Evolutionary conservation across 2,329 filamentous ascomycete genomes (phyloP).

Genomic region (Verruconis gallopava): DNA sequence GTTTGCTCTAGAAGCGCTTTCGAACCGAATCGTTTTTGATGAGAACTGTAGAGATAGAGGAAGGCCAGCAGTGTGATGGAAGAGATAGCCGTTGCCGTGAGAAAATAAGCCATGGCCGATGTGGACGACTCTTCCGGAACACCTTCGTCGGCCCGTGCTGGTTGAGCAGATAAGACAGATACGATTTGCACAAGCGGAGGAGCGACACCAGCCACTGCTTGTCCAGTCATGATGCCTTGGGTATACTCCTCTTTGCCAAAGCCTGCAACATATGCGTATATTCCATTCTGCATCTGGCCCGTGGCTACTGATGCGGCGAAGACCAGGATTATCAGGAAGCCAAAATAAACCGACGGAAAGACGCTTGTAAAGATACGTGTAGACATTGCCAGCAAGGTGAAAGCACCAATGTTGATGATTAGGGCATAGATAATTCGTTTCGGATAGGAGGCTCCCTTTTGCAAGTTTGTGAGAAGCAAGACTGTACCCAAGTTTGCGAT

Average conservation of each 20-base stretch:
- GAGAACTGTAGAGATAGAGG: slow-evolving; percentile 53
- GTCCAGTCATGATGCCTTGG: slow-evolving; percentile 90
- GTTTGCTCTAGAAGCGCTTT: slow-evolving; percentile 9
- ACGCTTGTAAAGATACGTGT: slow-evolving; percentile 54
- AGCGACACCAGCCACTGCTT: slow-evolving; percentile 81
- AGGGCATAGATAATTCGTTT: slow-evolving; percentile 71
- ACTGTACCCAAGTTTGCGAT: slow-evolving; percentile 67
- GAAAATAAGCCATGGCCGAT: slow-evolving; percentile 81
- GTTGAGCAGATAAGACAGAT: slow-evolving; percentile 57
- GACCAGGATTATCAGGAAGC: slow-evolving; percentile 72
- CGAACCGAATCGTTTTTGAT: slow-evolving; percentile 19
- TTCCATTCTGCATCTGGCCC: slow-evolving; percentile 81
- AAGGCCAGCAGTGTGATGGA: slow-evolving; percentile 58
- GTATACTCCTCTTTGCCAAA: slow-evolving; percentile 83
- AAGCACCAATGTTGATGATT: slow-evolving; percentile 62
- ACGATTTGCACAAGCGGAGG: slow-evolving; percentile 79
- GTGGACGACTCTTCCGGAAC: slow-evolving; percentile 36
- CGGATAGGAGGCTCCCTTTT: slow-evolving; percentile 74
- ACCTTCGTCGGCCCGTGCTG: slow-evolving; percentile 26
- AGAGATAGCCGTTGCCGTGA: slow-evolving; percentile 72
- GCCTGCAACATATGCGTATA: slow-evolving; percentile 79
- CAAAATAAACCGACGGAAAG: slow-evolving; percentile 56
- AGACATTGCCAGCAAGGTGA: slow-evolving; percentile 66
- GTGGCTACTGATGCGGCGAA: slow-evolving; percentile 66
- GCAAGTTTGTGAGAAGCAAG: slow-evolving; percentile 64